phyloP scores from a whole-genome alignment of 2,329 filamentous ascomycete genomes.

The Fusarium brachygibbosum region DNA sequence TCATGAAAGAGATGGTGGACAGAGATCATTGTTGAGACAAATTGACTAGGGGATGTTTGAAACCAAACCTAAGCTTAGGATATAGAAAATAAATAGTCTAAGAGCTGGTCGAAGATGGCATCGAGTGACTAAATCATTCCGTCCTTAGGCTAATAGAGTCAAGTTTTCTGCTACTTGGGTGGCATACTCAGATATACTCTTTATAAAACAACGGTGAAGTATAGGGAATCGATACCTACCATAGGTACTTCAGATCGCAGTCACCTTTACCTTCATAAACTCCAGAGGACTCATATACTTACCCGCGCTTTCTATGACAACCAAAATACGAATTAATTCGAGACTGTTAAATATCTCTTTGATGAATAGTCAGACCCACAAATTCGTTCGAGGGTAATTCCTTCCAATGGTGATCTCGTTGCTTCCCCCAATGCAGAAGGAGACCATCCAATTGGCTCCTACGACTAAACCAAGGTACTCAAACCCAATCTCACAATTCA shows the following conservation, averaged over 20 bases:
- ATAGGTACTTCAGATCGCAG: neutral
- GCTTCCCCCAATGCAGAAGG: constrained; percentile 36
- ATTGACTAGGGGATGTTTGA: too few species aligned
- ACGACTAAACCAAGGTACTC: constrained; percentile 11
- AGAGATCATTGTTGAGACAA: neutral
- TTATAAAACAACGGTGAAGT: too few species aligned
- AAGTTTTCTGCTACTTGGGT: neutral
- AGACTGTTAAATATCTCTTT: neutral
- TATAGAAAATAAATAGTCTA: neutral
- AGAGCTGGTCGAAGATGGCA: neutral
- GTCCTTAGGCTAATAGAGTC: neutral
- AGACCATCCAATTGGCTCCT: constrained; percentile 47
- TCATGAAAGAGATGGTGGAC: constrained; percentile 17
- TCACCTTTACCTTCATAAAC: neutral
- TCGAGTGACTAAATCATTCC: neutral
- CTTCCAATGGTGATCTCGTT: constrained; percentile 45
- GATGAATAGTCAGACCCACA: neutral
- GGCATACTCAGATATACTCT: neutral
- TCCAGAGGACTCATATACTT: neutral
- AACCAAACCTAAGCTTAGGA: neutral
- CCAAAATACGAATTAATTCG: neutral
- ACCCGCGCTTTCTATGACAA: neutral
- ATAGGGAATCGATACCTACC: neutral
- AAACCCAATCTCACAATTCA: constrained; percentile 37
- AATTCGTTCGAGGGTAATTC: neutral